These are phyloP conservation scores for Yarrowia osloensis DNA, from an alignment of 805 yeast species.

Conservation along the genomic window DNA sequence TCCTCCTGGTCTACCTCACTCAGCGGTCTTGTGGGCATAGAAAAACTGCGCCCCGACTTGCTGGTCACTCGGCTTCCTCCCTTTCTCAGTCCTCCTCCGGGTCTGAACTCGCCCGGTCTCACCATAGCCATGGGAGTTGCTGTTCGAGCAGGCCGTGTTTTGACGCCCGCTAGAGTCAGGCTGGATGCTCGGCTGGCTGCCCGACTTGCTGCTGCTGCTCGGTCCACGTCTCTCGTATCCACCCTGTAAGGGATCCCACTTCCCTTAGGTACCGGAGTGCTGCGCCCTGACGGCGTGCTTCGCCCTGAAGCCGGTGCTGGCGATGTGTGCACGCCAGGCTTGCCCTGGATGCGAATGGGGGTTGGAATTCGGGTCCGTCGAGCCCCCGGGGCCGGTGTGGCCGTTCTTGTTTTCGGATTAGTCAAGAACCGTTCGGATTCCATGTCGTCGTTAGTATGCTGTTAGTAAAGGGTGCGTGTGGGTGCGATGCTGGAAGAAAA, in stretches of 20 bases:
- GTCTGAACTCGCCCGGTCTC: neutral
- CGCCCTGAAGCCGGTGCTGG: neutral
- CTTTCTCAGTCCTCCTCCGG: neutral
- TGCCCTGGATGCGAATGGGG: neutral
- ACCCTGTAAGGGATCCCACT: neutral
- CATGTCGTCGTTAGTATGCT: neutral
- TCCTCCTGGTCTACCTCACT: neutral
- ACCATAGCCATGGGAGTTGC: conserved; percentile 6
- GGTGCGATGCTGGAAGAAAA: neutral
- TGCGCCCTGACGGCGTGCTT: conserved; percentile 6
- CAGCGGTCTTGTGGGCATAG: neutral
- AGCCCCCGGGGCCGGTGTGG: neutral
- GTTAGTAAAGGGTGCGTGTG: neutral
- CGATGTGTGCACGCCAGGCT: neutral
- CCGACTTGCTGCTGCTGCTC: neutral
- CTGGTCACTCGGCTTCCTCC: neutral
- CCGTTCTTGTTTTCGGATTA: neutral
- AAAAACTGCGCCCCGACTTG: neutral
- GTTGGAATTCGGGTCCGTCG: conserved; percentile 4
- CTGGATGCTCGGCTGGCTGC: neutral
- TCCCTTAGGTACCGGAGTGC: neutral
- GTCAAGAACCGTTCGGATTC: neutral
- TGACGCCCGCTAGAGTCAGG: conserved; percentile 1
- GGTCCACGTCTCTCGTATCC: neutral
- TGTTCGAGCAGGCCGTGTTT: neutral